Conservation (phyloP, 2,329 filamentous ascomycete species). For the Thelonectria blattea region DNA sequence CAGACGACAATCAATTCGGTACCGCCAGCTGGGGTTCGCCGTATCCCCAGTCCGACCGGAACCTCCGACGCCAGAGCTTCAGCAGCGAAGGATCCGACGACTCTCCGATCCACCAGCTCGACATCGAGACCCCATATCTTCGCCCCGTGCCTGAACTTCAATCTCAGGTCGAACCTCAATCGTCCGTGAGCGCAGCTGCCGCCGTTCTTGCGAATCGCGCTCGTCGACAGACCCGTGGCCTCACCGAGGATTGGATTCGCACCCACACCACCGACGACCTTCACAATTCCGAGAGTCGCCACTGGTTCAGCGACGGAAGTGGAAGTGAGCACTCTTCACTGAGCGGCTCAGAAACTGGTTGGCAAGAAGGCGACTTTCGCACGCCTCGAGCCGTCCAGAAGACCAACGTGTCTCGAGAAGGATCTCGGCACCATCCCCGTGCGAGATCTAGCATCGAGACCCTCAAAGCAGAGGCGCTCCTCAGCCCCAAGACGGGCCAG, state of each 20-base stretch:
- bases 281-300: constrained; percentile 69
- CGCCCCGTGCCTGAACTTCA: constrained; percentile 59
- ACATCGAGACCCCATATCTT: constrained; percentile 67
- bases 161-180: constrained; percentile 37
- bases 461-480: constrained; percentile 47
- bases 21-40: constrained; percentile 93
- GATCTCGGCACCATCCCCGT: constrained; percentile 51
- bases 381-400: constrained; percentile 53
- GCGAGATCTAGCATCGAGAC: constrained; percentile 64
- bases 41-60: constrained; percentile 71
- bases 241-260: constrained; percentile 86
- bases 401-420: constrained; percentile 35
- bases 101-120: constrained; percentile 65
- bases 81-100: constrained; percentile 67
- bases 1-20: constrained; percentile 54
- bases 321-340: constrained; percentile 78
- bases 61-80: constrained; percentile 57
- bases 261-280: constrained; percentile 78
- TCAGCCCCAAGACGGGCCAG: constrained; percentile 38
- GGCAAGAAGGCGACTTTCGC: constrained; percentile 54
- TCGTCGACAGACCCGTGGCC: constrained; percentile 63
- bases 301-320: constrained; percentile 80
- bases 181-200: constrained; percentile 59
- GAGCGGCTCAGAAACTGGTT: constrained; percentile 67
- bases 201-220: constrained; percentile 69